Conservation (phyloP, 164 flowering plant species). For the Dillenia turbinata region DNA sequence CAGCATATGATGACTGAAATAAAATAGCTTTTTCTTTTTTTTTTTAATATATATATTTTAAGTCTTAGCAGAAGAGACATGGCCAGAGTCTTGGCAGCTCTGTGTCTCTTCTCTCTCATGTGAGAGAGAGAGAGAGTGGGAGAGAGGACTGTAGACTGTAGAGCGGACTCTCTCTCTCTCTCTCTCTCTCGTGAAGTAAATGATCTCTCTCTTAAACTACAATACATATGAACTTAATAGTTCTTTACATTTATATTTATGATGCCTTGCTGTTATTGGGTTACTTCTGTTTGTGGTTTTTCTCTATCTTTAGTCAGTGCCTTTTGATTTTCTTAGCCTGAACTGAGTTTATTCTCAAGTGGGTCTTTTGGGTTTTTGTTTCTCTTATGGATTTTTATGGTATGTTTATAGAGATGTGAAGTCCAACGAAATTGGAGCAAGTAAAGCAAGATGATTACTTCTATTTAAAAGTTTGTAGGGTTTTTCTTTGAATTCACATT, state of each 20-base stretch:
- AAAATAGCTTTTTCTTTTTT: slow-evolving; percentile 18
- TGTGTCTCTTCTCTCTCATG: slow-evolving; percentile 23
- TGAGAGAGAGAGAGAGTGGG: not conserved
- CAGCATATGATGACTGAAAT: slow-evolving; percentile 20
- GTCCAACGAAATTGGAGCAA: slow-evolving; percentile 17
- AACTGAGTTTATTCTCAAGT: slow-evolving; percentile 15
- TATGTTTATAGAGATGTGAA: not conserved
- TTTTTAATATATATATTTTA: no score
- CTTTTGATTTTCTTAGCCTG: slow-evolving; percentile 12
- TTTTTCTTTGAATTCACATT: slow-evolving; percentile 36
- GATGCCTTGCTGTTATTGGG: slow-evolving; percentile 16
- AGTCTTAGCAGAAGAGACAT: slow-evolving; percentile 11
- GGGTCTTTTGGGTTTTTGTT: slow-evolving; percentile 13
- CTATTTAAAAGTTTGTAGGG: slow-evolving; percentile 20
- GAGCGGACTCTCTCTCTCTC: not conserved
- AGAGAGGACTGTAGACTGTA: slow-evolving; percentile 6
- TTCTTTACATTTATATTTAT: slow-evolving; percentile 9
- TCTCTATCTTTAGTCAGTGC: slow-evolving; percentile 15
- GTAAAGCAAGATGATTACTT: slow-evolving; percentile 20
- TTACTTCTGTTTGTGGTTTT: slow-evolving; percentile 8
- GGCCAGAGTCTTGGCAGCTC: slow-evolving; percentile 29
- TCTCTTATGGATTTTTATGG: not conserved
- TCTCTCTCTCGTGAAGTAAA: slow-evolving; percentile 18
- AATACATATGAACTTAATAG: not conserved
- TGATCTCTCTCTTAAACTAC: slow-evolving; percentile 10